Conservation (phyloP, 495 filamentous ascomycete genomes). For the Daldinia decipiens region DNA sequence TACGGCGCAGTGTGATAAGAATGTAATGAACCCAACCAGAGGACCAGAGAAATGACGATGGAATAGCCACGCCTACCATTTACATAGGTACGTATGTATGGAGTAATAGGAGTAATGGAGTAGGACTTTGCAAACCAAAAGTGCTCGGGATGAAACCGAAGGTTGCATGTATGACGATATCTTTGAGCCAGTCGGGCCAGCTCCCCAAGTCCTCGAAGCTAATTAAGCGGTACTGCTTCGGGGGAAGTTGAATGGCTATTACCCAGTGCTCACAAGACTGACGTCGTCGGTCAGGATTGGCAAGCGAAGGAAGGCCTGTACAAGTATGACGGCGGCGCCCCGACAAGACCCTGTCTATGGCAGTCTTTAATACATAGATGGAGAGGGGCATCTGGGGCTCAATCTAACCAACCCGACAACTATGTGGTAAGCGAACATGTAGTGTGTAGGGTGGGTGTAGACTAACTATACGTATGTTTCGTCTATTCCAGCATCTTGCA, state of each 20-base stretch:
- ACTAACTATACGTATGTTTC: slow-evolving; percentile 12
- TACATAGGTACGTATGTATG: slow-evolving; percentile 1
- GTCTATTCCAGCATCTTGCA: slow-evolving; percentile 6
- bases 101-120: slow-evolving; percentile 5
- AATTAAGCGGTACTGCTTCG: slow-evolving; percentile 44
- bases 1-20: slow-evolving; percentile 39
- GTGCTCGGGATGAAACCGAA: slow-evolving; percentile 44
- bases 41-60: slow-evolving; percentile 39
- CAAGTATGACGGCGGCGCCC: slow-evolving; percentile 38
- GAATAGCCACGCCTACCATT: slow-evolving; percentile 23
- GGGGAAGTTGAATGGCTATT: slow-evolving; percentile 33
- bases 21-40: slow-evolving; percentile 28
- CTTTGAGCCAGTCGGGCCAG: slow-evolving; percentile 45
- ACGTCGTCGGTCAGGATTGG: slow-evolving; percentile 39
- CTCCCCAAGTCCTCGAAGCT: slow-evolving; percentile 40
- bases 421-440: slow-evolving; percentile 29
- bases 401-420: slow-evolving; percentile 34
- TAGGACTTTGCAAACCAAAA: slow-evolving; percentile 34
- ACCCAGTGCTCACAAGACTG: slow-evolving; percentile 35
- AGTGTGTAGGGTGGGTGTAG: slow-evolving; percentile 17
- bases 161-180: slow-evolving; percentile 50
- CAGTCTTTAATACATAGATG: slow-evolving; percentile 22
- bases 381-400: slow-evolving; percentile 32
- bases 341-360: slow-evolving; percentile 26
- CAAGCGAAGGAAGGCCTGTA: slow-evolving; percentile 33